A percentile compares a stretch with the other conserved stretches of the same genome.
phyloP scores from a whole-genome alignment of 1,284 basidiomycete species.

The Moniliophthora roreri region DNA sequence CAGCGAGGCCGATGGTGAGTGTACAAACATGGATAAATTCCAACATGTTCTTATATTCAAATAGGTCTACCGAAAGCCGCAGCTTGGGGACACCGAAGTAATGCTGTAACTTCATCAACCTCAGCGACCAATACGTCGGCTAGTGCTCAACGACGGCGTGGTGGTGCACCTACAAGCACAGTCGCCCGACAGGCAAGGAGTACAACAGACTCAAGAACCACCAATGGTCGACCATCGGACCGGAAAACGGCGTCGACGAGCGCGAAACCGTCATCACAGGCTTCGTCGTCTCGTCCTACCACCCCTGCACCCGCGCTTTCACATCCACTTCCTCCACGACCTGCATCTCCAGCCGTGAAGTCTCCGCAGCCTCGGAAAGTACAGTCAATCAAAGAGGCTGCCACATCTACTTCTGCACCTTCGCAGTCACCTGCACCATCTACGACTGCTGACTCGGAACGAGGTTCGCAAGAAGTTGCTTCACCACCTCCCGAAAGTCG shows the following conservation, averaged over 20 bases:
- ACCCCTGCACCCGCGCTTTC: slow-evolving; percentile 44
- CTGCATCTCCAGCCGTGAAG: slow-evolving; percentile 43
- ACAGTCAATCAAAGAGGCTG: slow-evolving; percentile 38
- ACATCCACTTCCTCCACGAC: slow-evolving; percentile 36
- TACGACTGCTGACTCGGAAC: slow-evolving; percentile 38
- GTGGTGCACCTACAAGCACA: slow-evolving; percentile 30
- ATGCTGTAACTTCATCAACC: slow-evolving; percentile 20
- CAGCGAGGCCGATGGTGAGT: slow-evolving; percentile 60
- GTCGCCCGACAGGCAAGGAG: slow-evolving; percentile 40
- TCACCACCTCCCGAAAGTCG: slow-evolving; percentile 45
- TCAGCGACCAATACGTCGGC: slow-evolving; percentile 29
- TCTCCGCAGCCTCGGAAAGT: slow-evolving; percentile 28
- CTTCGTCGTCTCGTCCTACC: slow-evolving; percentile 64
- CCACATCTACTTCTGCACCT: slow-evolving; percentile 29
- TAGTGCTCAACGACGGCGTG: slow-evolving; percentile 37
- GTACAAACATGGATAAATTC: slow-evolving; percentile 19
- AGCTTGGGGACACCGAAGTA: slow-evolving; percentile 73
- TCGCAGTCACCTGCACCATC: slow-evolving; percentile 46
- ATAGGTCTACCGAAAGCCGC: slow-evolving; percentile 81
- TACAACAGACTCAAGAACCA: slow-evolving; percentile 36
- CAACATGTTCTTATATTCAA: slow-evolving; percentile 26
- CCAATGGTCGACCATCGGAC: slow-evolving; percentile 38
- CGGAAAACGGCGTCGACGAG: slow-evolving; percentile 20
- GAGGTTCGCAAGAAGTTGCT: slow-evolving; percentile 35
- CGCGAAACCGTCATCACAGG: slow-evolving; percentile 46